phyloP scores from a whole-genome alignment of 2,329 filamentous ascomycete species.

The Bipolaris victoriae region DNA sequence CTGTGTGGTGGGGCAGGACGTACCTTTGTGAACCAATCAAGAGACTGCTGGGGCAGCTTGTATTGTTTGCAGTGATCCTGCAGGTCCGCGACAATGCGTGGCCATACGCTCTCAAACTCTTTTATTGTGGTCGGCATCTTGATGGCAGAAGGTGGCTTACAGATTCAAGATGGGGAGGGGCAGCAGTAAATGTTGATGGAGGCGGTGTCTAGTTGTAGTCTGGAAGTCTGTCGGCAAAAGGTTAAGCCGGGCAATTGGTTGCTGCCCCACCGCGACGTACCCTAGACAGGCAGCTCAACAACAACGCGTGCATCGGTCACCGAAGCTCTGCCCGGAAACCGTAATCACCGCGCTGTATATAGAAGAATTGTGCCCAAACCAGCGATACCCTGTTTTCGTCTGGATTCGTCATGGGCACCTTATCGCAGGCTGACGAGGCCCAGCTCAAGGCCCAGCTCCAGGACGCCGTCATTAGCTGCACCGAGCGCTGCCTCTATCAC shows the following conservation, averaged over 20 bases:
- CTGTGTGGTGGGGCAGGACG: background rate
- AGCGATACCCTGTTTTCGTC: background rate
- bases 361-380: background rate
- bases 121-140: constrained; percentile 75
- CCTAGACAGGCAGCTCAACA: constrained; percentile 25
- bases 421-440: constrained; percentile 52
- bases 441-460: constrained; percentile 78
- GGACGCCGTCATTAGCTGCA: constrained; percentile 87
- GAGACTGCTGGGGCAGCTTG: constrained; percentile 79
- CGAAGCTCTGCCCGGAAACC: background rate
- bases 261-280: constrained; percentile 24
- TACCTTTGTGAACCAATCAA: constrained; percentile 88
- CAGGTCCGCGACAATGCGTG: constrained; percentile 81
- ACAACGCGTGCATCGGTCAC: constrained; percentile 26
- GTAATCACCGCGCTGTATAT: no score
- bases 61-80: constrained; percentile 79
- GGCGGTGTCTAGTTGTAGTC: constrained; percentile 10
- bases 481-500: constrained; percentile 92
- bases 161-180: constrained; percentile 12
- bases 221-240: constrained; percentile 24
- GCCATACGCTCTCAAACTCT: constrained; percentile 91
- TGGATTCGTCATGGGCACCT: constrained; percentile 16
- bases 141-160: background rate
- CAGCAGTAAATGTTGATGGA: constrained; percentile 13
- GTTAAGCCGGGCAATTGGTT: constrained; percentile 24